Conservation (phyloP, 2,329 filamentous ascomycete species). For the Cryphonectria naterciae region DNA sequence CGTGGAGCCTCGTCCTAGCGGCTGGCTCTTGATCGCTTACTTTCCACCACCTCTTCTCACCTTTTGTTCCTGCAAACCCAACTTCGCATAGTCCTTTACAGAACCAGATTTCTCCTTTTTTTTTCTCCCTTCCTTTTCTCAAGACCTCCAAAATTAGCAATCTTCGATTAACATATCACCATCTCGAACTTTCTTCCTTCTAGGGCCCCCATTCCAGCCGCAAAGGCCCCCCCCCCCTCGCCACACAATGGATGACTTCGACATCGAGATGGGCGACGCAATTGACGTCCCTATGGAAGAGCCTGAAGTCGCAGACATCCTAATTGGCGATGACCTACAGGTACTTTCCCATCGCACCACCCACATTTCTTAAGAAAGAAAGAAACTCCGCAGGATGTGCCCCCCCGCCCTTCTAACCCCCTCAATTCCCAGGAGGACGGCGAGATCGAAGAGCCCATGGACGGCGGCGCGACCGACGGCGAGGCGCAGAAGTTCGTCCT, state of each 20-base stretch:
- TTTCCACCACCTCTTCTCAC: slow-evolving; percentile 1
- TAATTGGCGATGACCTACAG: slow-evolving; percentile 34
- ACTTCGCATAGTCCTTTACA: background rate
- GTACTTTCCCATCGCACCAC: slow-evolving; percentile 29
- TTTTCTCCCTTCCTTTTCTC: background rate
- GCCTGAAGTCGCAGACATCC: slow-evolving; percentile 38
- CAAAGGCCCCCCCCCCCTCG: slow-evolving; percentile 17
- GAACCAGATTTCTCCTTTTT: background rate
- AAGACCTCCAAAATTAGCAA: background rate
- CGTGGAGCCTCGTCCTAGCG: background rate
- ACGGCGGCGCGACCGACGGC: slow-evolving; percentile 30
- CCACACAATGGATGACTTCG: slow-evolving; percentile 62
- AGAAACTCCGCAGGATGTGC: too few relatives aligned
- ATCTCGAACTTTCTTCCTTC: background rate
- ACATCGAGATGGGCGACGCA: slow-evolving; percentile 73
- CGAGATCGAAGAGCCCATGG: slow-evolving; percentile 43
- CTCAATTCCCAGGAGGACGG: slow-evolving; percentile 42
- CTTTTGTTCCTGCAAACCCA: background rate
- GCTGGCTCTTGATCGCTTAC: slow-evolving; percentile 1
- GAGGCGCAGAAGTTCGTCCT: slow-evolving; percentile 41
- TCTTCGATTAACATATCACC: background rate
- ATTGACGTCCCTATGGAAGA: slow-evolving; percentile 45
- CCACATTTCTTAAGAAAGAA: too few relatives aligned
- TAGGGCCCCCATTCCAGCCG: background rate
- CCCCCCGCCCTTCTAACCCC: slow-evolving; percentile 12